These are phyloP conservation scores for Globisporangium okanoganense DNA, from an alignment of 352 stramenopile species.

Conservation along the genomic window DNA sequence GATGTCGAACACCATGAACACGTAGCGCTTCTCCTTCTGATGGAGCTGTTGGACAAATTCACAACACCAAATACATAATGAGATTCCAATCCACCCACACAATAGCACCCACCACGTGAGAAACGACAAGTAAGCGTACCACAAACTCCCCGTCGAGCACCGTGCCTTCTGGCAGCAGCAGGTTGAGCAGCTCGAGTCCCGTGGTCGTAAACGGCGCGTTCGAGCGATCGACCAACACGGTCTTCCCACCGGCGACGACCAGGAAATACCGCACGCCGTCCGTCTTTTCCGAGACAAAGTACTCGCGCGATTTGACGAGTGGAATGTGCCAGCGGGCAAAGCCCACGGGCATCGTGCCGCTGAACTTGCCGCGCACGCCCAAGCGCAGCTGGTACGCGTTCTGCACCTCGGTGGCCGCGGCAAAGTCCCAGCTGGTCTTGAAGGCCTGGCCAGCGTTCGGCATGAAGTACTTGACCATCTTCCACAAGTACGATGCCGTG, in stretches of 20 bases:
- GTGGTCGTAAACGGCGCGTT: constrained; percentile 76
- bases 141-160: constrained; percentile 89
- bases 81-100: neutral
- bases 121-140: constrained; percentile 32
- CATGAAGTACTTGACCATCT: constrained; percentile 87
- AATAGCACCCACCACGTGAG: neutral
- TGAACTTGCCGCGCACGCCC: constrained; percentile 79
- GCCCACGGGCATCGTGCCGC: constrained; percentile 88
- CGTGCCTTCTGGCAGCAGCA: constrained; percentile 81
- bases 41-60: constrained; percentile 45
- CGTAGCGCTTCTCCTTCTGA: constrained; percentile 75
- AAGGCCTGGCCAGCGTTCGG: constrained; percentile 72
- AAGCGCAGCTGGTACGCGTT: constrained; percentile 76
- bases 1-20: constrained; percentile 91
- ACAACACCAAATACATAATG: constrained; percentile 8
- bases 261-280: constrained; percentile 91
- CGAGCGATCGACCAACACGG: constrained; percentile 73
- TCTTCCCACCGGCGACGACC: constrained; percentile 64
- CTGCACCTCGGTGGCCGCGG: constrained; percentile 66
- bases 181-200: constrained; percentile 72
- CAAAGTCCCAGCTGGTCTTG: constrained; percentile 72
- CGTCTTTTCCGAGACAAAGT: constrained; percentile 91
- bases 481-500: constrained; percentile 67
- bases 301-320: constrained; percentile 77
- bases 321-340: constrained; percentile 90